Conservation (phyloP, 2,329 filamentous ascomycete species). For the Ophiostoma ulmi region DNA sequence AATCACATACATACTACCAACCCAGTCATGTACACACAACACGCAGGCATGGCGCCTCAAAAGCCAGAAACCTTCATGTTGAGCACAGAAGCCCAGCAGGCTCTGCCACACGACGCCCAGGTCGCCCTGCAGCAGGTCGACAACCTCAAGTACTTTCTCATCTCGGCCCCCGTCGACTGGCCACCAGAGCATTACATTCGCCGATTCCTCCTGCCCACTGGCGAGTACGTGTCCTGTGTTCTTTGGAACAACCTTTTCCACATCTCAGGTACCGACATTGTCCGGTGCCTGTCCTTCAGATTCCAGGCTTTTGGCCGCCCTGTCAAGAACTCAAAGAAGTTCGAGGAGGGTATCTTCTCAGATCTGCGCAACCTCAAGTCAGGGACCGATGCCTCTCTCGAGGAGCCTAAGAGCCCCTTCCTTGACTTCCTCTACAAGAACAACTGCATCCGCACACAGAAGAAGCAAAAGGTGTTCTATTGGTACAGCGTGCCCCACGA, state of each 20-base stretch:
- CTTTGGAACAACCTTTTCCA: conserved; percentile 99
- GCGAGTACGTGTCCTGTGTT: conserved; percentile 98
- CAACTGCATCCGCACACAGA: conserved; percentile 99
- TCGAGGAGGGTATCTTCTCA: conserved; percentile 98
- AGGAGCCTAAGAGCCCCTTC: conserved; percentile 98
- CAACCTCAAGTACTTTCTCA: conserved; percentile 99
- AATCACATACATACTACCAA: conserved; percentile 14
- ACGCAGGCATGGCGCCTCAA: conserved; percentile 84
- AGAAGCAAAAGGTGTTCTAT: conserved; percentile 99
- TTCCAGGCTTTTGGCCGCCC: conserved; percentile 98
- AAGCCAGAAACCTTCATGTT: conserved; percentile 99
- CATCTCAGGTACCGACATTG: conserved; percentile 97
- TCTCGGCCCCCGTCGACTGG: conserved; percentile 98
- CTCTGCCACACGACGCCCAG: conserved; percentile 59
- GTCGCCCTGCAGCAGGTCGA: conserved; percentile 64
- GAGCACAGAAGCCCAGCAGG: conserved; percentile 94
- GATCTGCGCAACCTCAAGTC: conserved; percentile 97
- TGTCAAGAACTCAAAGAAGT: conserved; percentile 99
- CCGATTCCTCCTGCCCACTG: conserved; percentile 88
- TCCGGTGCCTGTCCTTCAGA: conserved; percentile 93
- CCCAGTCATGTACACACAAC: conserved; percentile 69
- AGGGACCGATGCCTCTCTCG: conserved; percentile 92
- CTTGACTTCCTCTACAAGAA: conserved; percentile 99
- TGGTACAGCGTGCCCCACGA: conserved; percentile 99
- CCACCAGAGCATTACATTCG: conserved; percentile 93